Percentiles rank a stretch among this genome's conserved stretches.
Conservation (phyloP, 768 basidiomycete species). For the Leccinum longicurvipes region DNA sequence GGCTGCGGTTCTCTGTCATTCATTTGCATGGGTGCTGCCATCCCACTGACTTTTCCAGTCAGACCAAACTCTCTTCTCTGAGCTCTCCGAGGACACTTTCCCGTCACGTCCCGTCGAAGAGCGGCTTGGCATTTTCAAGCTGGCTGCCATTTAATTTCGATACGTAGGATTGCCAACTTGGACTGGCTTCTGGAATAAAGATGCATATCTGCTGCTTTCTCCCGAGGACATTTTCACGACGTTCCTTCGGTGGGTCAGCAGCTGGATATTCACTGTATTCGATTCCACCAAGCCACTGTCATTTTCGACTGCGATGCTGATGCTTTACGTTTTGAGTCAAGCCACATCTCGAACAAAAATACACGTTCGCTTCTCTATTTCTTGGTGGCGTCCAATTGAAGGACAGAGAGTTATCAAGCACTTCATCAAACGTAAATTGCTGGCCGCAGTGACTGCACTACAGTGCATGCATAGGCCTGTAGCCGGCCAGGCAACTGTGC, state of each 20-base stretch:
- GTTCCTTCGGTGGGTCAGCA: not conserved
- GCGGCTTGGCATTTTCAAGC: not conserved
- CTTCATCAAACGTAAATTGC: conserved; percentile 8
- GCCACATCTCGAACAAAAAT: not conserved
- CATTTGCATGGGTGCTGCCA: not conserved
- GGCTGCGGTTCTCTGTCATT: not conserved
- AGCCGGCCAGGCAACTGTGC: not conserved
- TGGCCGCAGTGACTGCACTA: conserved; percentile 1
- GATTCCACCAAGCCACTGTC: not conserved
- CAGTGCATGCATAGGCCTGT: not conserved
- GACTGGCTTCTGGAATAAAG: not conserved
- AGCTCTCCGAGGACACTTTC: conserved; percentile 1
- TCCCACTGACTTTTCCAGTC: not conserved
- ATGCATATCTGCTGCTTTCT: not conserved
- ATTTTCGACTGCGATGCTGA: not conserved
- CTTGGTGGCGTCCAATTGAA: not conserved
- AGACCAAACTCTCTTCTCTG: not conserved
- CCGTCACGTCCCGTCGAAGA: not conserved
- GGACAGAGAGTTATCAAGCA: not conserved
- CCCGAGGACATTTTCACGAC: not conserved
- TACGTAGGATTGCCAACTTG: not conserved
- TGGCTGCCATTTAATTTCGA: not conserved
- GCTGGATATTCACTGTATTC: not conserved
- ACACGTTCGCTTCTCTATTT: not conserved
- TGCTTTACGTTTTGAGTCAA: conserved; percentile 1